Evolutionary conservation across 1,284 basidiomycete genomes (phyloP).

Genomic region (Athelia sp.): DNA sequence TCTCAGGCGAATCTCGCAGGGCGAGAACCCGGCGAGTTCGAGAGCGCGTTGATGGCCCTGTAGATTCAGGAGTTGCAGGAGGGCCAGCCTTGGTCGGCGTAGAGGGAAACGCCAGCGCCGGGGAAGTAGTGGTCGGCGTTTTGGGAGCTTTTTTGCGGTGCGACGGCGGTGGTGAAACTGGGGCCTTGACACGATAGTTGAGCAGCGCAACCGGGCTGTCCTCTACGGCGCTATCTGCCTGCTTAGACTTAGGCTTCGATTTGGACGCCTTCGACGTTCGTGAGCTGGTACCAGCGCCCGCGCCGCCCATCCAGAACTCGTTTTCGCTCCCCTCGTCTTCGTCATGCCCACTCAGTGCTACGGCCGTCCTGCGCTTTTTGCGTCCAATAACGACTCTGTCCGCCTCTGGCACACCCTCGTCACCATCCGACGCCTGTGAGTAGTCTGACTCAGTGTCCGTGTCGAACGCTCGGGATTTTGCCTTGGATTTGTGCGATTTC

Average conservation of each 20-base stretch:
- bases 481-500: constrained; percentile 3
- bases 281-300: constrained; percentile 9
- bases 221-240: neutral
- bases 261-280: constrained; percentile 13
- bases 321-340: constrained; percentile 28
- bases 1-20: constrained; percentile 34
- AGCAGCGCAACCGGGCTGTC: constrained; percentile 20
- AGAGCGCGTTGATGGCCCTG: neutral
- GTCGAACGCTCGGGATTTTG: neutral
- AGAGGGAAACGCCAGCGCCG: no score
- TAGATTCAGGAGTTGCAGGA: constrained; percentile 25
- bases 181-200: constrained; percentile 26
- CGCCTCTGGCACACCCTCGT: constrained; percentile 19
- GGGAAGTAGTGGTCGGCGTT: no score
- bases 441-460: constrained; percentile 6
- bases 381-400: constrained; percentile 8
- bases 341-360: constrained; percentile 14
- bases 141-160: constrained; percentile 21
- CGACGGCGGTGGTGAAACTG: constrained; percentile 39
- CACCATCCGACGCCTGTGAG: constrained; percentile 12
- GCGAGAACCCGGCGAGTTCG: constrained; percentile 9
- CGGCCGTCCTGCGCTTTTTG: constrained; percentile 31
- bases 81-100: constrained; percentile 8
- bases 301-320: constrained; percentile 33
- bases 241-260: constrained; percentile 6